A percentile compares a stretch with the other conserved stretches of the same genome.
Conservation (phyloP, 352 stramenopile genomes). For the Phytophthora pinifolia region DNA sequence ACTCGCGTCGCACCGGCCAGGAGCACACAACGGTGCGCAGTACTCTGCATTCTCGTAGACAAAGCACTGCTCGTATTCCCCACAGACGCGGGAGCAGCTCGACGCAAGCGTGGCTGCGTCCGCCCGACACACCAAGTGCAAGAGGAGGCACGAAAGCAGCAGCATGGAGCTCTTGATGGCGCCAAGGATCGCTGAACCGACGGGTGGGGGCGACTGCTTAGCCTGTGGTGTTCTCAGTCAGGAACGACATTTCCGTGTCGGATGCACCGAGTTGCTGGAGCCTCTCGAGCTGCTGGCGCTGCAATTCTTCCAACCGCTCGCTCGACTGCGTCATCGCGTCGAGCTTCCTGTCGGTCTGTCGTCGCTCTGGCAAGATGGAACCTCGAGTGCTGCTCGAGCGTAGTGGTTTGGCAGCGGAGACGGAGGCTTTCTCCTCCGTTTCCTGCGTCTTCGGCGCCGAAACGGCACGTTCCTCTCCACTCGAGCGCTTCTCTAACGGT, state of each 20-base stretch:
- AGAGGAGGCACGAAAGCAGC: conserved; percentile 10
- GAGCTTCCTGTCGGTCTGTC: conserved; percentile 12
- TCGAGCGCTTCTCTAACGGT: background rate
- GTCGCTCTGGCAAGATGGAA: conserved; percentile 13
- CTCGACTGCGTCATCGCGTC: conserved; percentile 16
- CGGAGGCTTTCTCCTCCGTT: background rate
- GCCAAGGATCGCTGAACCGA: conserved; percentile 3
- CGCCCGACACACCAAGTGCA: background rate
- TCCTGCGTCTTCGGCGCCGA: conserved; percentile 8
- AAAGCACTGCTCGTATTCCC: conserved; percentile 45
- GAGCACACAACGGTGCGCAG: conserved; percentile 43
- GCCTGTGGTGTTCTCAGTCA: background rate
- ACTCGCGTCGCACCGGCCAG: conserved; percentile 38
- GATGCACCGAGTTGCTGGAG: conserved; percentile 19
- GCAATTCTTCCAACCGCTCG: conserved; percentile 22
- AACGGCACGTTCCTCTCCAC: background rate
- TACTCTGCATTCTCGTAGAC: conserved; percentile 44
- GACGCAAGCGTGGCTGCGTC: conserved; percentile 10
- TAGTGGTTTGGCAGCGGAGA: background rate
- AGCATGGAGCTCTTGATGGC: too few relatives aligned
- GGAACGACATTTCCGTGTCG: background rate
- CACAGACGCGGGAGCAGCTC: conserved; percentile 23
- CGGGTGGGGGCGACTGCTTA: conserved; percentile 3
- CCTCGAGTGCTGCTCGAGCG: background rate
- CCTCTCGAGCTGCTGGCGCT: conserved; percentile 26